These are phyloP conservation scores for Pistacia integerrima DNA, from an alignment of 345 rosid species.

Conservation along the genomic window DNA sequence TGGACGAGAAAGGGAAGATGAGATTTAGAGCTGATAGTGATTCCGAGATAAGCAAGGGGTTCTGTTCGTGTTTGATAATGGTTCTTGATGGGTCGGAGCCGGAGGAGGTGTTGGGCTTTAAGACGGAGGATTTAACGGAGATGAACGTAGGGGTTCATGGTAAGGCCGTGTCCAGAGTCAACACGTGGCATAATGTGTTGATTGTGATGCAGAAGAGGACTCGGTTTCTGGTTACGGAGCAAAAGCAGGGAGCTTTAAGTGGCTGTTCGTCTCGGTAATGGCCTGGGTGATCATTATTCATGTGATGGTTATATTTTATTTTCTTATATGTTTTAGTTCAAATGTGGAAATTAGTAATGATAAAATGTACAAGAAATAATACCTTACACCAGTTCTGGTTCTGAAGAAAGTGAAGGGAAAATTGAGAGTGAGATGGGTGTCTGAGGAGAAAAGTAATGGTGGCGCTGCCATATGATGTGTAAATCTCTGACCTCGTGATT, in stretches of 20 bases:
- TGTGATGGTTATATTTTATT: background rate
- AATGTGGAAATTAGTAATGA: background rate
- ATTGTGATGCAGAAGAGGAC: conserved; percentile 61
- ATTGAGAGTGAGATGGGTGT: background rate
- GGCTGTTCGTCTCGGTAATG: conserved; percentile 6
- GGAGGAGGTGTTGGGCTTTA: conserved; percentile 69
- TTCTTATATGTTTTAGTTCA: background rate
- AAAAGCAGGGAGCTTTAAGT: conserved; percentile 1
- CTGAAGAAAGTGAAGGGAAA: background rate
- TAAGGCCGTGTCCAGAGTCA: conserved; percentile 66
- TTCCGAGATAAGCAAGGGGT: conserved; percentile 86
- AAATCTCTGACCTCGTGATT: background rate
- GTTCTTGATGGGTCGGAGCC: conserved; percentile 76
- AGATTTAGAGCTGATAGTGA: conserved; percentile 84
- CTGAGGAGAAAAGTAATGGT: too few species aligned
- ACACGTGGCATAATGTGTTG: conserved; percentile 85
- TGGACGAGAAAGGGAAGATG: conserved; percentile 60
- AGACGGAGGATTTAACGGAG: conserved; percentile 64
- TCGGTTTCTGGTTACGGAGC: conserved; percentile 26
- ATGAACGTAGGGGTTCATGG: conserved; percentile 77
- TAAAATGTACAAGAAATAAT: background rate
- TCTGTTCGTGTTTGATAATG: conserved; percentile 73
- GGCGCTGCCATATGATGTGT: background rate
- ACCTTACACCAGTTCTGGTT: too few species aligned
- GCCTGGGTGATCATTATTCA: background rate